Base-by-base conservation (phyloP, 805 yeast species). In the Grigorovia humatica region DNA sequence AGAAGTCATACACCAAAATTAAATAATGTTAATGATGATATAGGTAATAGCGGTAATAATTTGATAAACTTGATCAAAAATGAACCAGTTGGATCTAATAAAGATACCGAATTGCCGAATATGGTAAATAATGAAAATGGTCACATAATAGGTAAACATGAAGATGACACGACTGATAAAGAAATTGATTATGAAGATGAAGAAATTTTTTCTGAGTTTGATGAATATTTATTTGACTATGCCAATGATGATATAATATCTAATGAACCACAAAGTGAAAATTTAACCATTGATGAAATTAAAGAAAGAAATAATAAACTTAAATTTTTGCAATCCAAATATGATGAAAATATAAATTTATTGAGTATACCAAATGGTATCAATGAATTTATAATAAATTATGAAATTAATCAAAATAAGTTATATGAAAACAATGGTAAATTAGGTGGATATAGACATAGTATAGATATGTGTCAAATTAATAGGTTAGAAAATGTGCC, bases 311-410 rank as follows among this genome's bases (percentile, higher is more conserved):
- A 43, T 2, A 48, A 48, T 9, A 46, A 50, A 11, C 54, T 43
- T 23, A 48, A 55, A 4, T 42, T 46, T 11, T 46, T 65, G 23
- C 57, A 57, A 47, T 47, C 51, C 13, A 50, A 43, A 13, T 56
- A 58, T 27, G 18, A 48, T 15, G 49, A 55, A 13, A 59, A 64
- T 49, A 54, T 51, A 44, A 63, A 59, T 27, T 49, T 64, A 15
- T 44, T 67, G 12, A 30, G 52, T 5, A 52, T 67, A 30, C 70
- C 70, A 15, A 59, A 63, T 49, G 70, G 70, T 50, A 62, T 67
- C 13, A 67, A 67, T 50, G 68, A 67, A 49, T 60, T 60, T 38
- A 60, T 67, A n/a, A 58, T 67, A 62, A 63, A 67, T 15, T 59
- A 56, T 20, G 59, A 62, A 35, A 35, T 66, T 18, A 57, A 56